Conservation (phyloP, 306 rosid genomes). For the Malus sylvestris region DNA sequence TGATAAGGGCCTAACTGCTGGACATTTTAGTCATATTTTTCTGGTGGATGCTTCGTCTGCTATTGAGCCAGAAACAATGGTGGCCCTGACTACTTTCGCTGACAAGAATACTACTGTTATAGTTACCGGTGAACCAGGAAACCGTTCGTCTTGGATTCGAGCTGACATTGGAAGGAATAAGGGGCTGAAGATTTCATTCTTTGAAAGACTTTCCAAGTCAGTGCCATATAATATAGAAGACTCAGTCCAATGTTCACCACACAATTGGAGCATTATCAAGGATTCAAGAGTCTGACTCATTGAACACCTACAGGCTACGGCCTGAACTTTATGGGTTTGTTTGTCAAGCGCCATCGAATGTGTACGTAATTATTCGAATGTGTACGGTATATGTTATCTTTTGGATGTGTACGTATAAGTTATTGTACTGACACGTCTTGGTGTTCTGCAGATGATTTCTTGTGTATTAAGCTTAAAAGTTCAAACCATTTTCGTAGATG, state of each 20-base stretch:
- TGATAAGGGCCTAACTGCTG: slow-evolving; percentile 19
- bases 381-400: not conserved
- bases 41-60: slow-evolving; percentile 32
- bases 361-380: not conserved
- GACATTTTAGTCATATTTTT: slow-evolving; percentile 30
- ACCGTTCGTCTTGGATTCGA: slow-evolving; percentile 8
- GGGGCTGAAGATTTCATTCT: slow-evolving; percentile 14
- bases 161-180: slow-evolving; percentile 15
- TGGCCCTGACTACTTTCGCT: slow-evolving; percentile 25
- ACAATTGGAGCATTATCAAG: not conserved
- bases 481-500: not conserved
- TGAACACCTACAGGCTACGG: not conserved
- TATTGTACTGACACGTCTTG: not conserved
- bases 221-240: not conserved
- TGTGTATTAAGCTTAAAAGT: not conserved
- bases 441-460: not conserved
- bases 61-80: slow-evolving; percentile 27
- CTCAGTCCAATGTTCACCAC: not conserved
- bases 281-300: not conserved
- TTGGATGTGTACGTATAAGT: too few species aligned
- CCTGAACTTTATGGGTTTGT: not conserved
- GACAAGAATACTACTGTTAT: slow-evolving; percentile 19
- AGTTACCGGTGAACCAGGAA: slow-evolving; percentile 15
- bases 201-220: not conserved
- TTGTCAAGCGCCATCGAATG: not conserved